phyloP scores from a whole-genome alignment of 75 land plant genomes.

The Picea sitchensis region DNA sequence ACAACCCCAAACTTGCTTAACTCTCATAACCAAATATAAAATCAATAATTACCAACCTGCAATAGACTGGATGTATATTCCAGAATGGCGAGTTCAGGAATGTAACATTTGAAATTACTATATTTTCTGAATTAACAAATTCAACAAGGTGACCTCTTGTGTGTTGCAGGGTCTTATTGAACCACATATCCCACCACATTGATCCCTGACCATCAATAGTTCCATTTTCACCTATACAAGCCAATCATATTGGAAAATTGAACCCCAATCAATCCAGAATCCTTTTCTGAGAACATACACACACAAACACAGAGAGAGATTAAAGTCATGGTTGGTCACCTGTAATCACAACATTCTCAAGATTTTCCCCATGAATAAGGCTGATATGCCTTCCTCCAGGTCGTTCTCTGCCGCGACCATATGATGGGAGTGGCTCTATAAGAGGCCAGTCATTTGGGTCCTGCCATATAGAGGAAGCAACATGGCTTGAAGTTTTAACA shows the following conservation, averaged over 20 bases:
- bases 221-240: constrained; percentile 81
- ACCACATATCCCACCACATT: constrained; percentile 91
- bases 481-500: neutral
- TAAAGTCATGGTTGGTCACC: constrained; percentile 23
- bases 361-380: constrained; percentile 51
- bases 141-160: constrained; percentile 94
- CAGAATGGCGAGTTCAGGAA: constrained; percentile 92
- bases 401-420: constrained; percentile 59
- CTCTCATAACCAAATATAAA: neutral
- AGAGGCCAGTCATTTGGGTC: constrained; percentile 53
- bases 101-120: constrained; percentile 79
- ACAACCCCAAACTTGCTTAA: neutral
- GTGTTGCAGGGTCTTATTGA: constrained; percentile 73
- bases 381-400: constrained; percentile 60
- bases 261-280: neutral
- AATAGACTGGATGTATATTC: constrained; percentile 93
- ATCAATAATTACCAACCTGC: constrained; percentile 47
- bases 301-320: neutral
- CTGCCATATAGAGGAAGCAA: constrained; percentile 14
- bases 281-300: neutral
- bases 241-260: neutral
- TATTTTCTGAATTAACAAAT: constrained; percentile 63
- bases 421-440: constrained; percentile 65
- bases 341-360: constrained; percentile 64
- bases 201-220: constrained; percentile 93